Base-by-base conservation (phyloP, 2,329 filamentous ascomycete species). In the Aquanectria penicillioides region DNA sequence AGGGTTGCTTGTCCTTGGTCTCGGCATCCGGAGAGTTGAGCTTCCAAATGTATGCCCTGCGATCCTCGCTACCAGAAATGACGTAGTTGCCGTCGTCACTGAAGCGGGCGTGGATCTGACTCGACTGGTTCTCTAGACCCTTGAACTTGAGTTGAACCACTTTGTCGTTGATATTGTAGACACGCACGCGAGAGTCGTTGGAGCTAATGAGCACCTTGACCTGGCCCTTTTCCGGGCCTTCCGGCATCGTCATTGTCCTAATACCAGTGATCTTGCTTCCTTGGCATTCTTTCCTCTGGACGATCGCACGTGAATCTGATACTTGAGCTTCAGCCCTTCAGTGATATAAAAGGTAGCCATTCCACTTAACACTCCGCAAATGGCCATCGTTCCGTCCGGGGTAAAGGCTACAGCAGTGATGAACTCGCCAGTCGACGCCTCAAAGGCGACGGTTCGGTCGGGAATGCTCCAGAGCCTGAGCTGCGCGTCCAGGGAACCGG, bases 201-300 rank as follows among this genome's bases (percentile, higher is more conserved):
- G 94, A 97, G 2, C 93, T 97, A 56, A 99, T 88, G 6, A 99
- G 80, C 3, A 99, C 80, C 70, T 96, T 97, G 47, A 92, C 84
- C 50, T 94, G 90, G 1, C 86, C 86, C 29, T 84, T 84, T 11
- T 76, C 74, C 7, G 73, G 46, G 7, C 65, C 73, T 3, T 65
- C 40, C 2, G 88, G 87, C 44, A 87, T 80, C 13, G 79, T 76
- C 63, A 89, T 88, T 0, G 93, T 90, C 70, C 94, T 89, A 50
- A 99, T 97, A 6, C 93, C 94, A 0, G 95, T 98, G 67, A 99
- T 97, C 74, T 99, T 99, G 79, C 93, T 97, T 6, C 94, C 74
- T 97, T 97, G 5, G 94, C 91, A 71, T 97, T 98, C 72, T 93
- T 94, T 3, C 95, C 94, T 58, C 94, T 86, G 0, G 93, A 93